Evolutionary conservation across 768 basidiomycete species (phyloP), one percentile per base, ranked within the genome.

Genomic region (Suillus occidentalis): DNA sequence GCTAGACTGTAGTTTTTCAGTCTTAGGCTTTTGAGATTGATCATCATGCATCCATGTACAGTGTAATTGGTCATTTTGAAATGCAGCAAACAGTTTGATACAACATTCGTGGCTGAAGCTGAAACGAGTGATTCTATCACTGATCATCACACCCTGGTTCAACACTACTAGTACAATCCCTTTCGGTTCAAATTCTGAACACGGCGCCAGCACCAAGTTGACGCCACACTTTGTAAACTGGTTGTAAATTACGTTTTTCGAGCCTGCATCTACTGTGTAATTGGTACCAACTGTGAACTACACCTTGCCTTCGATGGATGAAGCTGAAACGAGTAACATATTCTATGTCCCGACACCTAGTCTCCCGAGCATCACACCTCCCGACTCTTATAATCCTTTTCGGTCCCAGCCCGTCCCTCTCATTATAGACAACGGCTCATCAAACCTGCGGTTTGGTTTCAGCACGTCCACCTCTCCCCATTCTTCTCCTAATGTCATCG

Each of bases 371-470:
- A 73, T 80, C 18, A 74, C 77, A 1, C 69, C 69, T 6, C 77
- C 79, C 6, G 81, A 81, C 52, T 77, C 84, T 14, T 92, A 91
- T 68, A 77, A 83, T 55, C 62, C 69, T 22, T 82, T 87, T 72
- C 84, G 86, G 43, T 76, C 72, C 12, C 77, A 81, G 8, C 72
- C 77, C 50, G 87, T 85, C 0, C 91, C 94, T 0, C 85, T 96
- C 65, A 83, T 94, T 69, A 91, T 96, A 70, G 95, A 97, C 83
- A 95, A 96, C 70, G 95, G 95, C 66, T 87, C 95, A 8, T 91
- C 89, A 37, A 85, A 79, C 58, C 80, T 96, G 47, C 86, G 94
- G 60, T 97, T 91, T 77, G 95, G 94, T 16, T 97, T 94, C 76
- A 86, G 89, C 31, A 86, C 84, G 4, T 85, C 84, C 3, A 47